Conservation (phyloP, 192 early-diverging fungal genomes). For the Gryganskiella cystojenkinii region DNA sequence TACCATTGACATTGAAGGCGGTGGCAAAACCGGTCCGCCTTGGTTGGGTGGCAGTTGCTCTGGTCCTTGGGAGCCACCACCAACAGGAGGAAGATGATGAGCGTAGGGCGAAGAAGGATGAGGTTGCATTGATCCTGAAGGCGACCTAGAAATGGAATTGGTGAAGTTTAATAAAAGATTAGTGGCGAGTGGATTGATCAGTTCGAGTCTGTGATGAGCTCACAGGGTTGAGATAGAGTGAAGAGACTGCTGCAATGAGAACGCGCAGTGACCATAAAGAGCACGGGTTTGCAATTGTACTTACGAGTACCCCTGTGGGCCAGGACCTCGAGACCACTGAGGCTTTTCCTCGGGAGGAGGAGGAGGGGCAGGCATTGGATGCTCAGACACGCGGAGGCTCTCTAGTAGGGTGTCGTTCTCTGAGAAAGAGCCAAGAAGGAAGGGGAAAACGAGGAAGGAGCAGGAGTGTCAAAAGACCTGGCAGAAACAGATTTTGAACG, state of each 20-base stretch:
- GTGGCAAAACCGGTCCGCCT: conserved; percentile 41
- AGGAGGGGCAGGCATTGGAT: conserved; percentile 44
- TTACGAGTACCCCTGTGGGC: conserved; percentile 54
- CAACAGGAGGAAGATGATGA: conserved; percentile 54
- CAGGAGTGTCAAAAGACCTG: too few relatives aligned
- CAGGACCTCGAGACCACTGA: conserved; percentile 47
- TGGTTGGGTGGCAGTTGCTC: conserved; percentile 28
- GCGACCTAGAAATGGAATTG: conserved; percentile 22
- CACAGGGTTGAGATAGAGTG: neutral
- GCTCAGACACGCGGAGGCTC: conserved; percentile 1
- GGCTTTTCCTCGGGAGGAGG: conserved; percentile 46
- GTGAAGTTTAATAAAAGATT: too few relatives aligned
- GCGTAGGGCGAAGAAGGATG: conserved; percentile 48
- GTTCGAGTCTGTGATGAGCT: too few relatives aligned
- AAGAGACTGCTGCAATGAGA: neutral
- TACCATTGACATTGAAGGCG: conserved; percentile 42
- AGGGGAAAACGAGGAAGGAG: neutral
- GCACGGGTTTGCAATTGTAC: neutral
- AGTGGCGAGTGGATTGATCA: neutral
- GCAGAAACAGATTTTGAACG: too few relatives aligned
- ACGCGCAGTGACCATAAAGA: neutral
- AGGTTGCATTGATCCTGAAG: conserved; percentile 52
- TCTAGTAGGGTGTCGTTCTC: neutral
- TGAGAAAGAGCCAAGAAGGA: neutral
- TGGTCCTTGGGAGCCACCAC: conserved; percentile 37